A percentile compares a stretch with the other conserved stretches of the same genome.
phyloP scores from a whole-genome alignment of 23 red algal genomes.

The Pyropia haitanensis region DNA sequence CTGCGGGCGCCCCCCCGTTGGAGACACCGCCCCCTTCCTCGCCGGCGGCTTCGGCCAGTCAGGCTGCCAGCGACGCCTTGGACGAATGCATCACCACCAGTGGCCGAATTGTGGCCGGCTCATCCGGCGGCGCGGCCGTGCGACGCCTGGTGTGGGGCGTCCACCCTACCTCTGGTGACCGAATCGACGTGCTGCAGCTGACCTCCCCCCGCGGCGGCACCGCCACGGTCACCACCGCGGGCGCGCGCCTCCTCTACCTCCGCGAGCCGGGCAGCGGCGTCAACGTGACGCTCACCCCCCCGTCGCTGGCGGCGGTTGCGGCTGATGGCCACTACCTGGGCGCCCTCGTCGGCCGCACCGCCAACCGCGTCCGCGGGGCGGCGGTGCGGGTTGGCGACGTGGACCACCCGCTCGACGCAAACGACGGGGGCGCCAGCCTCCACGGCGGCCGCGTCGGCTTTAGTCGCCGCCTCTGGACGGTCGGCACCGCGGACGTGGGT shows the following conservation, averaged over 20 bases:
- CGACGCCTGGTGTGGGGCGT: too few species aligned
- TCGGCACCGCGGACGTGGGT: too few species aligned
- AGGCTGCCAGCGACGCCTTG: too few species aligned
- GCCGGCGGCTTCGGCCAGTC: too few species aligned
- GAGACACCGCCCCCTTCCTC: too few species aligned
- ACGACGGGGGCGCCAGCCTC: conserved; percentile 26
- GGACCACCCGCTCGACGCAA: conserved; percentile 25
- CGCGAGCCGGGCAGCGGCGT: conserved; percentile 23
- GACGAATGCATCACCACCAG: too few species aligned
- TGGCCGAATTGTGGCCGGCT: too few species aligned
- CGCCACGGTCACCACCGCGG: conserved; percentile 42
- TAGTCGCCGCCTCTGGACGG: too few species aligned
- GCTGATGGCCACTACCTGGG: conserved; percentile 24
- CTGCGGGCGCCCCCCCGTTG: too few species aligned
- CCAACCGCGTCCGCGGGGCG: conserved; percentile 54
- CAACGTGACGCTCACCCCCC: conserved; percentile 10
- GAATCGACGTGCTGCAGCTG: conserved; percentile 19
- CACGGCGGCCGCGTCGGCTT: conserved; percentile 39
- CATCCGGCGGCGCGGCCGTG: too few species aligned
- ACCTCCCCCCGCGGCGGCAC: conserved; percentile 27
- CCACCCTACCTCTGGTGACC: neutral
- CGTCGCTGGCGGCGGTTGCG: conserved; percentile 25
- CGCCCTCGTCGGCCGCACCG: conserved; percentile 48
- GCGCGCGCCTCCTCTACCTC: conserved; percentile 51
- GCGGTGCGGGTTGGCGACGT: conserved; percentile 5